These are phyloP conservation scores for Cordyceps militaris DNA, from an alignment of 2,329 filamentous ascomycete species.

Conservation along the genomic window DNA sequence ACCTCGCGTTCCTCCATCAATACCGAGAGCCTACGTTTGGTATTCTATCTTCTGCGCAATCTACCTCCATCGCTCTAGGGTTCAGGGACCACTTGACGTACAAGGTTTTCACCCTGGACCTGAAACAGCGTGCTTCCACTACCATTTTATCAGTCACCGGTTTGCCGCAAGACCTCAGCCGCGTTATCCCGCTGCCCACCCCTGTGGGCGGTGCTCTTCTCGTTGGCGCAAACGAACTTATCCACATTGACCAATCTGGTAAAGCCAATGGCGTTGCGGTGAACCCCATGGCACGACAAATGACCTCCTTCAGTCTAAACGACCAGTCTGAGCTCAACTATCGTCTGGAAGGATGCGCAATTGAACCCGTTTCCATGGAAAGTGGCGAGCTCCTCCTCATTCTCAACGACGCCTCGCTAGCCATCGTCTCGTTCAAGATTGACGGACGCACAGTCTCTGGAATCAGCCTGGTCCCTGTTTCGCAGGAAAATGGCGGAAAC, in stretches of 20 bases:
- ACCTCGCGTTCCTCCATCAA: conserved; percentile 89
- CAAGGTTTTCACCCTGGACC: conserved; percentile 89
- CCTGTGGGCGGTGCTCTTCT: conserved; percentile 86
- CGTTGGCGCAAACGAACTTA: conserved; percentile 80
- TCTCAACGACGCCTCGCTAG: conserved; percentile 66
- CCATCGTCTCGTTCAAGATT: conserved; percentile 72
- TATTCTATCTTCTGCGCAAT: conserved; percentile 72
- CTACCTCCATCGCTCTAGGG: conserved; percentile 70
- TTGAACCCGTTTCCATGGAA: conserved; percentile 70
- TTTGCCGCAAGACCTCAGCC: conserved; percentile 80
- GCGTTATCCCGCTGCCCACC: conserved; percentile 72
- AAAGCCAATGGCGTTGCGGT: conserved; percentile 89
- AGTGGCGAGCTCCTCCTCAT: conserved; percentile 80
- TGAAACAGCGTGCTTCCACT: conserved; percentile 89
- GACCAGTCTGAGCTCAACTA: conserved; percentile 80
- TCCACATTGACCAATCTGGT: conserved; percentile 93
- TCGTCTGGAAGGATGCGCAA: conserved; percentile 70
- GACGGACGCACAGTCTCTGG: conserved; percentile 90
- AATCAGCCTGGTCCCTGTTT: conserved; percentile 62
- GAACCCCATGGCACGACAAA: conserved; percentile 78
- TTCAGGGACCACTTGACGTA: conserved; percentile 83
- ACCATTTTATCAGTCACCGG: conserved; percentile 80
- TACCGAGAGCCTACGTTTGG: conserved; percentile 97
- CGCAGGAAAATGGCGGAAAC: conserved; percentile 54
- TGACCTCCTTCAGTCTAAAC: conserved; percentile 74